phyloP scores from a whole-genome alignment of 139 green algal genomes.

The Chlorella sp. region DNA sequence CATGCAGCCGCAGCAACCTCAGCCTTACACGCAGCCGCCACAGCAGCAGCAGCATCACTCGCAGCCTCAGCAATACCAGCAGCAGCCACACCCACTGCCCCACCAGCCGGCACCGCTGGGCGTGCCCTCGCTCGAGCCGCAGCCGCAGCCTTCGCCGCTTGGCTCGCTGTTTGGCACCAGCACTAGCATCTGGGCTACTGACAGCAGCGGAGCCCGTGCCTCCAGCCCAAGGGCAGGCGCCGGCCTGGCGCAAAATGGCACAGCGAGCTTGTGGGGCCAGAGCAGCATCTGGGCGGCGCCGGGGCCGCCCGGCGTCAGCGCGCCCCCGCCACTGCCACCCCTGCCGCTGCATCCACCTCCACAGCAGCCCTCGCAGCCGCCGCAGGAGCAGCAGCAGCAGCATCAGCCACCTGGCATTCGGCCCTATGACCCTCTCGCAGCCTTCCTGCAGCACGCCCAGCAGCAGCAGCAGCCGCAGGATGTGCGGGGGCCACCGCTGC shows the following conservation, averaged over 20 bases:
- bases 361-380: slow-evolving; percentile 6
- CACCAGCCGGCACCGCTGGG: neutral
- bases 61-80: slow-evolving; percentile 14
- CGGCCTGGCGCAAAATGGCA: too few species aligned
- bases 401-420: slow-evolving; percentile 1
- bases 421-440: neutral
- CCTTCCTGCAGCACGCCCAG: neutral
- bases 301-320: neutral
- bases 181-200: too few species aligned
- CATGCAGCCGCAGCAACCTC: slow-evolving; percentile 27
- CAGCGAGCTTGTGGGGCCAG: too few species aligned
- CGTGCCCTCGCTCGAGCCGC: too few species aligned
- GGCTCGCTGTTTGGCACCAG: too few species aligned
- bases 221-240: too few species aligned
- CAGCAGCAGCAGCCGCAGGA: slow-evolving; percentile 18
- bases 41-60: slow-evolving; percentile 16
- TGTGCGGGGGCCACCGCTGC: neutral
- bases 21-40: slow-evolving; percentile 22
- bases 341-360: slow-evolving; percentile 9
- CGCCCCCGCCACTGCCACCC: neutral
- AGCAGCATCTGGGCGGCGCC: too few species aligned
- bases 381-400: slow-evolving; percentile 5
- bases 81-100: slow-evolving; percentile 3
- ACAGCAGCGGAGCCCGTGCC: too few species aligned
- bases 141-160: too few species aligned